Evolutionary conservation across 306 rosid genomes (phyloP).

Genomic region (Quercus parvula): DNA sequence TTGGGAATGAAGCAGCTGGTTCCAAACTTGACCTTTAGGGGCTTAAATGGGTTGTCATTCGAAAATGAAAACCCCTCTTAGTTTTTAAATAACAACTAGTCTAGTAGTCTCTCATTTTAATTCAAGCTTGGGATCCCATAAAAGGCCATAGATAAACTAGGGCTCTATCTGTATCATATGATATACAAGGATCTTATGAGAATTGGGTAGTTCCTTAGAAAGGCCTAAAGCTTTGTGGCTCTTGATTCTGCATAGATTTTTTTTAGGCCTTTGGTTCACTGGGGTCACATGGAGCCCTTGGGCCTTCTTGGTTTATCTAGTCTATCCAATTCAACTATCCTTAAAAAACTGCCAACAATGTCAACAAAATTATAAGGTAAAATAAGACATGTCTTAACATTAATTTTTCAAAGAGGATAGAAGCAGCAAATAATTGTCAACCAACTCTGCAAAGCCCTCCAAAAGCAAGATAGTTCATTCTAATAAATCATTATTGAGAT

Average conservation of each 20-base stretch:
- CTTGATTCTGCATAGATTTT: not conserved
- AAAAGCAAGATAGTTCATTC: not conserved
- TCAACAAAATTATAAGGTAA: not conserved
- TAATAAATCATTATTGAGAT: not conserved
- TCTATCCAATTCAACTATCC: not conserved
- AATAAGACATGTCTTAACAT: not conserved
- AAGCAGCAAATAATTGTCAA: not conserved
- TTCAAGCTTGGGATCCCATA: not conserved
- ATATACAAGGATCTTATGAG: not conserved
- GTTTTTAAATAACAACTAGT: not conserved
- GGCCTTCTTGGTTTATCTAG: not conserved
- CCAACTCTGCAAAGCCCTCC: not conserved
- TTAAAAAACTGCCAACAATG: constrained; percentile 16
- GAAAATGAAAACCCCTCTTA: constrained; percentile 8
- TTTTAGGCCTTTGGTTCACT: not conserved
- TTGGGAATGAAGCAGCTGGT: constrained; percentile 84
- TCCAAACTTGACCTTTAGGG: constrained; percentile 91
- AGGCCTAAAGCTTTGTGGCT: not conserved
- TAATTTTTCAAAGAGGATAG: not conserved
- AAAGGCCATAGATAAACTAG: not conserved
- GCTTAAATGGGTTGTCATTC: constrained; percentile 85
- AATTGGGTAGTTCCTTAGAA: not conserved
- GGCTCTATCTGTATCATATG: not conserved
- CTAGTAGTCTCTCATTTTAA: constrained; percentile 10
- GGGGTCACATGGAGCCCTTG: not conserved